These are phyloP conservation scores for Dictyostelium brefeldianum DNA, from an alignment of 78 protist genomes.

Conservation along the genomic window DNA sequence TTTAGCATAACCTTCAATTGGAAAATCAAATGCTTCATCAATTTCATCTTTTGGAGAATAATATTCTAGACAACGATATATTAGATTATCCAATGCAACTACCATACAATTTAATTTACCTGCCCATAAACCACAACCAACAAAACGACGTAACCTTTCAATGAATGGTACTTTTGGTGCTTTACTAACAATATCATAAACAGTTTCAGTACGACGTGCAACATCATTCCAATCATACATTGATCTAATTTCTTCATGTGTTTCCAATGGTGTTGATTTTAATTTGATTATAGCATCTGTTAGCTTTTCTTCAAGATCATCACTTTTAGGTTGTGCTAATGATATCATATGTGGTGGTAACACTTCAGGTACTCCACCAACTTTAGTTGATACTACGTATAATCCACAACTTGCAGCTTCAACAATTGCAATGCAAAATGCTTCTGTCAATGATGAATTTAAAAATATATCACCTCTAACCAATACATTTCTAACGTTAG, in stretches of 20 bases:
- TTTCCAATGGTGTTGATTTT: slow-evolving; percentile 23
- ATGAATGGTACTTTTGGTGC: slow-evolving; percentile 67
- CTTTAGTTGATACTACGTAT: slow-evolving; percentile 92
- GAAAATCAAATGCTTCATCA: slow-evolving; percentile 74
- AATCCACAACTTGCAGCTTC: slow-evolving; percentile 97
- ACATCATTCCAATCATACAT: slow-evolving; percentile 94
- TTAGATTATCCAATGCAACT: slow-evolving; percentile 53
- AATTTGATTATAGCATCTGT: slow-evolving; percentile 14
- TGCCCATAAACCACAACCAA: slow-evolving; percentile 86
- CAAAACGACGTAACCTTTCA: slow-evolving; percentile 65
- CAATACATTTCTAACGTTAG: slow-evolving; percentile 91
- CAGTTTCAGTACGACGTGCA: slow-evolving; percentile 89
- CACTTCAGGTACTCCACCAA: slow-evolving; percentile 98
- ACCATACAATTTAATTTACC: slow-evolving; percentile 85
- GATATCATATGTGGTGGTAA: slow-evolving; percentile 90
- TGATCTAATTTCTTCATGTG: slow-evolving; percentile 23
- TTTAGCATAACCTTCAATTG: slow-evolving; percentile 29
- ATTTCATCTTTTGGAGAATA: slow-evolving; percentile 63
- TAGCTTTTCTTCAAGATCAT: slow-evolving; percentile 41
- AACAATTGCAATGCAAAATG: slow-evolving; percentile 98
- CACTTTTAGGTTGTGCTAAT: slow-evolving; percentile 87
- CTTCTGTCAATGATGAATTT: slow-evolving; percentile 98
- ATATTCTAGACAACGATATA: slow-evolving; percentile 70
- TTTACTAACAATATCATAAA: slow-evolving; percentile 52
- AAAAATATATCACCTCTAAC: slow-evolving; percentile 96